Percentiles rank a stretch among this genome's conserved stretches.
Evolutionary conservation across 805 yeast genomes (phyloP).

Genomic region (Priceomyces melissophilus): DNA sequence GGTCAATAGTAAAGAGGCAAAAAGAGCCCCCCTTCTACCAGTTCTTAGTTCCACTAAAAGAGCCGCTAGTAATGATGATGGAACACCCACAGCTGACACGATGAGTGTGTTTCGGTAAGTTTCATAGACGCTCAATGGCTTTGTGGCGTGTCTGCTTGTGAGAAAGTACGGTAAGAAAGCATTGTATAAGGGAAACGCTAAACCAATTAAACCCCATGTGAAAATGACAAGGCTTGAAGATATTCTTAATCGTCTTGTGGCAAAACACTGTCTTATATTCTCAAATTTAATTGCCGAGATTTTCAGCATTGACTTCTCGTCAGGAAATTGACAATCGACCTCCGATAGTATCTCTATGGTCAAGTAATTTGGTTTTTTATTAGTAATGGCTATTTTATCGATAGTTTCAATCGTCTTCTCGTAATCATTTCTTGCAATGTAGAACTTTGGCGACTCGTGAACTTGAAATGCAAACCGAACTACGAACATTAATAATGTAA

Average conservation of each 20-base stretch:
- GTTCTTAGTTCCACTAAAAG: slow-evolving; percentile 30
- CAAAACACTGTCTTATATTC: slow-evolving; percentile 47
- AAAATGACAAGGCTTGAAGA: slow-evolving; percentile 39
- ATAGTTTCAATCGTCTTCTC: slow-evolving; percentile 44
- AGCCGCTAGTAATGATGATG: slow-evolving; percentile 33
- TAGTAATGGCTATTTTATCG: slow-evolving; percentile 43
- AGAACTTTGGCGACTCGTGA: slow-evolving; percentile 56
- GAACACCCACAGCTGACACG: slow-evolving; percentile 29
- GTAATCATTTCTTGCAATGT: slow-evolving; percentile 50
- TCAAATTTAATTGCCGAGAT: slow-evolving; percentile 22
- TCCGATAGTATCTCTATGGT: slow-evolving; percentile 45
- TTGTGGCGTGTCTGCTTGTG: slow-evolving; percentile 32
- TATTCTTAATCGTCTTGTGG: slow-evolving; percentile 40
- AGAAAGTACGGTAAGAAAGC: slow-evolving; percentile 54
- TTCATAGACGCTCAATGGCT: slow-evolving; percentile 26
- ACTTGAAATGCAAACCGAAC: slow-evolving; percentile 38
- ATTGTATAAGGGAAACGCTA: slow-evolving; percentile 55
- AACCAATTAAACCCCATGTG: slow-evolving; percentile 58
- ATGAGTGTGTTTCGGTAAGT: slow-evolving; percentile 33
- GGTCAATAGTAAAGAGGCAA: slow-evolving; percentile 47
- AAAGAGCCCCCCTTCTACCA: slow-evolving; percentile 59
- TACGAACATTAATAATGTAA: slow-evolving; percentile 40
- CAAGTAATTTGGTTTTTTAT: slow-evolving; percentile 37
- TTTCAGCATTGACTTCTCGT: slow-evolving; percentile 9
- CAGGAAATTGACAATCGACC: slow-evolving; percentile 34